phyloP scores from a whole-genome alignment of 345 rosid genomes.

The rapeseed (Brassica napus) region Da-Ae NC_063452.1:58341501-58342000 shows the following conservation, averaged over 20 bases:
- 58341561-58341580: conserved; percentile 26
- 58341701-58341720: neutral
- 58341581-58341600: neutral
- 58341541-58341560: neutral
- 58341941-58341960: too few species aligned
- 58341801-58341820: neutral
- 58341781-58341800: neutral
- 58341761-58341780: neutral
- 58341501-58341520: too few species aligned
- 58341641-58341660: neutral
- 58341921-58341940: too few species aligned
- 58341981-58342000: too few species aligned
- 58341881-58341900: too few species aligned
- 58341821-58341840: neutral
- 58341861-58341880: too few species aligned
- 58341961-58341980: too few species aligned
- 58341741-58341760: neutral
- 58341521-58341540: neutral
- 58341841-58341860: too few species aligned
- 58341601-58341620: conserved; percentile 13
- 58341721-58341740: neutral
- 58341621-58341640: conserved; percentile 11
- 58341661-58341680: conserved; percentile 2
- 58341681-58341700: neutral
- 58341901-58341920: too few species aligned